These are phyloP conservation scores for Bertia moriformis DNA, from an alignment of 2,329 filamentous ascomycete species.

Conservation along the genomic window DNA sequence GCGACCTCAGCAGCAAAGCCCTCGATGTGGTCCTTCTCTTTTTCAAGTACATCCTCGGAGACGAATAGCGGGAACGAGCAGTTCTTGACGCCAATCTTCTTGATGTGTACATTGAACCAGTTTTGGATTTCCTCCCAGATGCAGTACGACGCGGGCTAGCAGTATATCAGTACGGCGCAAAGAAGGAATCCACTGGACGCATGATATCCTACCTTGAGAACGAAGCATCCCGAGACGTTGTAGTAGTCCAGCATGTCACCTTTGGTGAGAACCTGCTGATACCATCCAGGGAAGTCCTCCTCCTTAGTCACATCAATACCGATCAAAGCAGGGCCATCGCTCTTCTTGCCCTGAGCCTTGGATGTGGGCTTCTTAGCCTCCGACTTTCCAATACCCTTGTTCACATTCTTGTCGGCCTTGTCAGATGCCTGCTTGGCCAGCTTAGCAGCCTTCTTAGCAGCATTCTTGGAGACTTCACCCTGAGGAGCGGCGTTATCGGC, in stretches of 20 bases:
- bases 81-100: slow-evolving; percentile 49
- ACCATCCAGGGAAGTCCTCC: slow-evolving; percentile 42
- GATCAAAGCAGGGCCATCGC: slow-evolving; percentile 44
- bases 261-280: slow-evolving; percentile 56
- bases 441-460: slow-evolving; percentile 31
- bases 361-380: slow-evolving; percentile 24
- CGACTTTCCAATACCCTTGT: slow-evolving; percentile 21
- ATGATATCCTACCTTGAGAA: slow-evolving; percentile 52
- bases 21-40: slow-evolving; percentile 23
- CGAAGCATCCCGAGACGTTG: slow-evolving; percentile 49
- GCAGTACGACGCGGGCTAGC: slow-evolving; percentile 43
- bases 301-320: slow-evolving; percentile 35
- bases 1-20: slow-evolving; percentile 19
- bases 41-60: slow-evolving; percentile 41
- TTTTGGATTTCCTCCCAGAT: slow-evolving; percentile 55
- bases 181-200: slow-evolving; percentile 44
- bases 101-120: slow-evolving; percentile 42
- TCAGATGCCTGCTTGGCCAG: slow-evolving; percentile 22
- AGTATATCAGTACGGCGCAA: slow-evolving; percentile 2
- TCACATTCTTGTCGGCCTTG: slow-evolving; percentile 18
- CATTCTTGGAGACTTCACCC: slow-evolving; percentile 20
- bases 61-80: slow-evolving; percentile 59
- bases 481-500: slow-evolving; percentile 8
- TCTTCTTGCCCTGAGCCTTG: slow-evolving; percentile 34
- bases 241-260: slow-evolving; percentile 59